Base-by-base conservation (phyloP, 2,329 filamentous ascomycete species). In the Rhexocercosporidium sp. region DNA sequence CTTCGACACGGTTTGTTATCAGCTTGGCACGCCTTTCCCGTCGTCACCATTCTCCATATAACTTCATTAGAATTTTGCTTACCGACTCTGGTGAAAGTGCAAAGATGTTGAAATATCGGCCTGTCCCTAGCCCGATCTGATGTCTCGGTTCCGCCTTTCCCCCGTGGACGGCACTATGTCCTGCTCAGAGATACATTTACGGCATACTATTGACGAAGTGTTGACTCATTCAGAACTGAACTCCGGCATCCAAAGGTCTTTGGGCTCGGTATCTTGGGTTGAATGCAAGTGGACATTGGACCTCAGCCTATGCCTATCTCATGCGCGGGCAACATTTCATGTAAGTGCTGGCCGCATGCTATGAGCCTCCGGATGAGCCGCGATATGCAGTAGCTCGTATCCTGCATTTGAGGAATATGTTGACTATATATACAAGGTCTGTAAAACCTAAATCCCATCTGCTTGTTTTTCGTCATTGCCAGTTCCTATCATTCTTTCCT, bases 1-100 rank as follows among this genome's bases (percentile, higher is more conserved):
- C 57, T 60, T 60, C 27, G 27, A 31, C 14, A 39, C 57, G 25
- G 27, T 60, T 60, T 46, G 57, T 60, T 60, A 60, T 60, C 57
- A 60, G 37, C 57, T 60, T 60, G 57, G 57, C 57, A 60, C 25
- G 39, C 37, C 25, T 46, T 31, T 31, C 39, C 31, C 41, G 39
- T 60, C 57, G 22, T 46, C 57, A 47, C 27, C 18, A 4, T 29
- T 44, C 57, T 47, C 39, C 9, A 60, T 31, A n/a, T 44, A 60
- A 27, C 27, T 12, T 47, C 22, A 31, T 47, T n/a, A 39, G 22
- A 46, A 4, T 31, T 47, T 22, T 34, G 7, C 20, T 59, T 20
- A 44, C 22, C 39, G 39, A 4, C 34, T 59, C 22, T 44, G 37
- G 31, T 37, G n/a, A 59, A 59, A 59, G 56, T 59, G 56, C 56